Base-by-base conservation (phyloP, 257 asterid species). In the Phtheirospermum japonicum region DNA sequence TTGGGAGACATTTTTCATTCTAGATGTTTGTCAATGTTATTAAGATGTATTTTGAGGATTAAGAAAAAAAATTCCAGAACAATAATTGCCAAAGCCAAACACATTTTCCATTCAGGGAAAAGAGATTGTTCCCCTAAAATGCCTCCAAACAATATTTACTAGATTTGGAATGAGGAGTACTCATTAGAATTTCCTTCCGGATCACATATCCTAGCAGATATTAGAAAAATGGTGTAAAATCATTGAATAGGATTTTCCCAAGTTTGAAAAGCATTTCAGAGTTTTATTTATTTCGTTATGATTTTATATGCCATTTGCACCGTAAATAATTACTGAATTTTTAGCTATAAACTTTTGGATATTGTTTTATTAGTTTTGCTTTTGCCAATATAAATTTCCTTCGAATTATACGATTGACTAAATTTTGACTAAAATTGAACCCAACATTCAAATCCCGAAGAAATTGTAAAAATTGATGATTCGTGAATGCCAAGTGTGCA, bases 401-500 rank as follows among this genome's bases (percentile, higher is more conserved):
- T 46, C 7, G 33, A 0, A 32, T 28, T 62, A n/a, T 16, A 17
- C 11, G 20, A 16, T n/a, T n/a, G n/a, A n/a, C n/a, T n/a, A n/a
- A n/a, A n/a, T n/a, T n/a, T 16, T 17, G 13, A 8, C 30, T 48
- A 3, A 54, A 57, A 51, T 31, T 19, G 14, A n/a, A 43, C 49
- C 31, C 54, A 63, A 39, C 19, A 53, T 19, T 7, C 39, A 4
- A 40, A 32, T 53, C 46, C 11, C 26, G 20, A 52, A 56, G 20
- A 45, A 43, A 33, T 19, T 32, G 33, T 20, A 13, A 18, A 9
- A 34, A n/a, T 34, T 56, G n/a, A 17, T 37, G 7, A n/a, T 46
- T 52, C 55, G 14, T 63, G 65, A 10, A 16, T 13, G 65, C 65
- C 61, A 43, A 60, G 59, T 70, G 75, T 70, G 17, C 28, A n/a